Evolutionary conservation across 2,329 filamentous ascomycete genomes (phyloP).

Genomic region (Phoma herbarum): DNA sequence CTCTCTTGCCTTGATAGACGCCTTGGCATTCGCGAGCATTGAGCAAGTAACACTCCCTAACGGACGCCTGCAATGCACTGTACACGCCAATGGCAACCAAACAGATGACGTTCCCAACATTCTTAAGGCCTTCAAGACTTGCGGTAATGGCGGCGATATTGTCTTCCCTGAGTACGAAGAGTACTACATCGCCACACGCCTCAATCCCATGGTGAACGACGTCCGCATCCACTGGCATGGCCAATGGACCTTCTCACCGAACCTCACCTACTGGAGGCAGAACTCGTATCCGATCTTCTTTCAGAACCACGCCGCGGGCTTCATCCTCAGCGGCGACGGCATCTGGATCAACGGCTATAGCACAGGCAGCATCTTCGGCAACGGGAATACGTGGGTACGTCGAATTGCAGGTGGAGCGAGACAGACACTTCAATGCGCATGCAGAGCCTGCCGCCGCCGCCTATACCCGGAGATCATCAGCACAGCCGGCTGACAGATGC

Average conservation of each 20-base stretch:
- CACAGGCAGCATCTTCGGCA: constrained; percentile 9
- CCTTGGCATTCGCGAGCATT: background rate
- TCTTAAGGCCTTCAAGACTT: background rate
- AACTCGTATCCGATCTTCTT: constrained; percentile 11
- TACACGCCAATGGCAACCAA: constrained; percentile 4
- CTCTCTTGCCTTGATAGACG: background rate
- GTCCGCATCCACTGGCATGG: constrained; percentile 12
- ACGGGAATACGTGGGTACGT: constrained; percentile 6
- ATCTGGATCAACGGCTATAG: constrained; percentile 13
- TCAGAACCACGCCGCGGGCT: constrained; percentile 12
- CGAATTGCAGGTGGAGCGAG: too few relatives aligned
- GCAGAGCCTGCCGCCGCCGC: too few relatives aligned
- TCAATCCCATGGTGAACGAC: constrained; percentile 6
- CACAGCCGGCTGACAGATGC: background rate
- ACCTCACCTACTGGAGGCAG: constrained; percentile 3
- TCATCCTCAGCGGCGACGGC: constrained; percentile 5
- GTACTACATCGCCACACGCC: constrained; percentile 8
- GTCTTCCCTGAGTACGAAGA: constrained; percentile 7
- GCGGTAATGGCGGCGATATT: constrained; percentile 7
- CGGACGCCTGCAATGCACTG: constrained; percentile 6
- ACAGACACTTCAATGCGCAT: too few relatives aligned
- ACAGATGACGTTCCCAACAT: constrained; percentile 6
- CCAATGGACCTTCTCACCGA: constrained; percentile 10
- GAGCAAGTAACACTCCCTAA: background rate
- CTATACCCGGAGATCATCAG: background rate